Evolutionary conservation across 2,329 filamentous ascomycete genomes (phyloP).

Genomic region (Clarireedia sp.): DNA sequence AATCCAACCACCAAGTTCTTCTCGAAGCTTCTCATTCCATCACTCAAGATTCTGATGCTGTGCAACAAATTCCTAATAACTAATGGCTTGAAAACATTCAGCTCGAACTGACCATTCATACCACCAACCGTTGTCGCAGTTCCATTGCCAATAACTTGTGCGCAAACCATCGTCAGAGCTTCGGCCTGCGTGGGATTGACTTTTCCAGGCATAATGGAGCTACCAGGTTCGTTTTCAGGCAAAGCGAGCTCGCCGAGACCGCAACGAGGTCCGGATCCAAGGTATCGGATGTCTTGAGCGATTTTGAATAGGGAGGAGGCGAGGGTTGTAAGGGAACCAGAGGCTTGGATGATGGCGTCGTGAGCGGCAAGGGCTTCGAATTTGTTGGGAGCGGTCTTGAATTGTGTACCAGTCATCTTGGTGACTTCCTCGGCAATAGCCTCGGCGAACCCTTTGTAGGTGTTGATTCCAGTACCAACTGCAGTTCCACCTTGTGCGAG

Average conservation of each 20-base stretch:
- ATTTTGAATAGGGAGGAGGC: slow-evolving; percentile 93
- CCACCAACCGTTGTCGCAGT: slow-evolving; percentile 87
- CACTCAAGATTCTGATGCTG: slow-evolving; percentile 77
- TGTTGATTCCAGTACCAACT: slow-evolving; percentile 96
- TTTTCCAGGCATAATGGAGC: slow-evolving; percentile 98
- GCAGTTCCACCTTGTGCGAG: slow-evolving; percentile 94
- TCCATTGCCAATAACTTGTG: slow-evolving; percentile 97
- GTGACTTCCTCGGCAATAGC: slow-evolving; percentile 83
- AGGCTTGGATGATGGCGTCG: slow-evolving; percentile 91
- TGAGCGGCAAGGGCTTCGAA: slow-evolving; percentile 95
- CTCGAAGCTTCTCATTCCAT: slow-evolving; percentile 93
- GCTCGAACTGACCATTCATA: slow-evolving; percentile 96
- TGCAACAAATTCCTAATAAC: slow-evolving; percentile 93
- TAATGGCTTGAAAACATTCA: slow-evolving; percentile 98
- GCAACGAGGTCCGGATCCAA: slow-evolving; percentile 90
- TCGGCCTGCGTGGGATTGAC: slow-evolving; percentile 99
- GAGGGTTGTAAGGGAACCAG: slow-evolving; percentile 87
- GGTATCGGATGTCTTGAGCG: slow-evolving; percentile 94
- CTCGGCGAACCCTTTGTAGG: slow-evolving; percentile 91
- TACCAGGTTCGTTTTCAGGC: slow-evolving; percentile 96
- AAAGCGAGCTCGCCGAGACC: slow-evolving; percentile 88
- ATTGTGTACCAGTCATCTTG: slow-evolving; percentile 87
- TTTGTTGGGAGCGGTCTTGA: slow-evolving; percentile 97
- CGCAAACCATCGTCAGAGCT: slow-evolving; percentile 93
- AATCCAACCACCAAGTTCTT: slow-evolving; percentile 84